These are phyloP conservation scores for Sclerospora graminicola DNA, from an alignment of 352 stramenopile species.

Conservation along the genomic window DNA sequence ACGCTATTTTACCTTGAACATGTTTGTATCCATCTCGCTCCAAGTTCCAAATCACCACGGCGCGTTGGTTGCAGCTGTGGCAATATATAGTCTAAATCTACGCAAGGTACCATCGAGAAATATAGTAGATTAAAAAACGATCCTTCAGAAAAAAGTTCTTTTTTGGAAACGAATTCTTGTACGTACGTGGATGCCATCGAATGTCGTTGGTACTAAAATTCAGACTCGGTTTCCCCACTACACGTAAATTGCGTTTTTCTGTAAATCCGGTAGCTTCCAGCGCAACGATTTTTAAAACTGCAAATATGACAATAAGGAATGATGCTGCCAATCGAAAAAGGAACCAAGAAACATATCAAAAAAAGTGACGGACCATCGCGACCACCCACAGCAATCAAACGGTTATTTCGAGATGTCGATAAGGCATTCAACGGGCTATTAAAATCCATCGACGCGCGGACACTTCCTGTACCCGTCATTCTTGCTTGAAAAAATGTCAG, in stretches of 20 bases:
- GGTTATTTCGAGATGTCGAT: constrained; percentile 74
- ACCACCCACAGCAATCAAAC: constrained; percentile 73
- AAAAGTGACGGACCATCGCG: constrained; percentile 42
- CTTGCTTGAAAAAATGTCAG: not conserved
- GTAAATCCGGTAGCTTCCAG: constrained; percentile 66
- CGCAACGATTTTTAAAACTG: constrained; percentile 79
- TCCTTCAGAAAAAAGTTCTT: no score
- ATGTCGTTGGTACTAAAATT: constrained; percentile 88
- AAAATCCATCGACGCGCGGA: constrained; percentile 82
- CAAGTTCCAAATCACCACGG: constrained; percentile 83
- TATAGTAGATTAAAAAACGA: no score
- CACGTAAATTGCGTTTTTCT: constrained; percentile 78
- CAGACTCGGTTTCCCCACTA: constrained; percentile 62
- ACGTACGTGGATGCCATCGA: constrained; percentile 78
- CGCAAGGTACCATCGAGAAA: no score
- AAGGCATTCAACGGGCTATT: constrained; percentile 77
- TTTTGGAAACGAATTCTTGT: no score
- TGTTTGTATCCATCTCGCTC: constrained; percentile 82
- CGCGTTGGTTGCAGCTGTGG: constrained; percentile 76
- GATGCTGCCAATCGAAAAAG: not conserved
- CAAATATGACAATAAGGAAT: no score
- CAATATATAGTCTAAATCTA: constrained; percentile 79
- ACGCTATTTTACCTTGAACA: constrained; percentile 77
- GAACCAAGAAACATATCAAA: not conserved
- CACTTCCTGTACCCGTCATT: constrained; percentile 16